Percentiles rank a stretch among this genome's conserved stretches.
phyloP scores from a whole-genome alignment of 768 basidiomycete species.

The Suillus brevipes region DNA sequence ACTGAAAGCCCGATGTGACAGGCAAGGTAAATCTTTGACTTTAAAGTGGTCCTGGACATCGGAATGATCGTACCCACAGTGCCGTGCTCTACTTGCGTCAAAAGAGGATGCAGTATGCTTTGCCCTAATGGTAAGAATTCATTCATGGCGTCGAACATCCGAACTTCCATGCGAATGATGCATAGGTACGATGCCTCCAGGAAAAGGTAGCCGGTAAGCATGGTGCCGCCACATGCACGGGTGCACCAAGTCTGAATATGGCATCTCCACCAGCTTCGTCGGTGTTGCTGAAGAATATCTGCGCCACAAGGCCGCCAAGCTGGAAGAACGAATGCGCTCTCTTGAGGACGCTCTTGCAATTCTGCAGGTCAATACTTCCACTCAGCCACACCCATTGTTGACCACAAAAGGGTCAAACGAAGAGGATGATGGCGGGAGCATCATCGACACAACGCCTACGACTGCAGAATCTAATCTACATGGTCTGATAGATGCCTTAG shows the following conservation, averaged over 20 bases:
- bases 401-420: conserved; percentile 17
- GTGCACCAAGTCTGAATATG: background rate
- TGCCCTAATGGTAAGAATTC: conserved; percentile 49
- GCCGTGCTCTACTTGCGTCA: conserved; percentile 46
- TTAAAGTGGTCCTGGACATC: conserved; percentile 8
- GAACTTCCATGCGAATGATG: background rate
- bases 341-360: conserved; percentile 57
- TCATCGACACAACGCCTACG: conserved; percentile 3
- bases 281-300: conserved; percentile 54
- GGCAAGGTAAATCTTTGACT: conserved; percentile 16
- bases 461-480: conserved; percentile 16
- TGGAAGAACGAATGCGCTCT: conserved; percentile 52
- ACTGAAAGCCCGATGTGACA: conserved; percentile 31
- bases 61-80: conserved; percentile 26
- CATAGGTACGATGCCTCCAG: conserved; percentile 52
- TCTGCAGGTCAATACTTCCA: conserved; percentile 39
- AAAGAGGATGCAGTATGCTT: conserved; percentile 46
- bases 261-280: conserved; percentile 43
- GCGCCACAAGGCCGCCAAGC: conserved; percentile 42
- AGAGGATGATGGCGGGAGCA: conserved; percentile 33
- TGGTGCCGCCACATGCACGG: background rate
- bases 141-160: no score
- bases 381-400: conserved; percentile 46
- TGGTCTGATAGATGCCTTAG: conserved; percentile 37
- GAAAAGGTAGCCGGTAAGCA: conserved; percentile 52